These are phyloP conservation scores for Cordyceps pruinosa DNA, from an alignment of 2,329 filamentous ascomycete genomes.

Conservation along the genomic window DNA sequence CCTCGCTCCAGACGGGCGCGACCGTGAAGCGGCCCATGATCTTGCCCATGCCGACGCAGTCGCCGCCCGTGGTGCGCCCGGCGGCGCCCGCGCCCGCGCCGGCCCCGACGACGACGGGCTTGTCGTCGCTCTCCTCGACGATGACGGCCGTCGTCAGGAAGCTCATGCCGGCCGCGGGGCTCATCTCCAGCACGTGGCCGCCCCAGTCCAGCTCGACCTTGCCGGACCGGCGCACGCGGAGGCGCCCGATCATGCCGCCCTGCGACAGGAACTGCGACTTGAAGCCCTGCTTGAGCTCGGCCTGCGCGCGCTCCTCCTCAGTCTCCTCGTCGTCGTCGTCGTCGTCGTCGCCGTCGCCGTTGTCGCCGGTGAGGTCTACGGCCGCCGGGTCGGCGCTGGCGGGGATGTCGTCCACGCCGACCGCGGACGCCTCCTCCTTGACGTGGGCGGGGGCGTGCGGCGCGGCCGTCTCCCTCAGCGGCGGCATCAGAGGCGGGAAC, in stretches of 20 bases:
- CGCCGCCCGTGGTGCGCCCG: conserved; percentile 29
- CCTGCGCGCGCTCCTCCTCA: conserved; percentile 24
- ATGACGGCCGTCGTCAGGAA: conserved; percentile 55
- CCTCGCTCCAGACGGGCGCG: conserved; percentile 51
- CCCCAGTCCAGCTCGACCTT: conserved; percentile 58
- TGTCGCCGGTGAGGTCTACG: conserved; percentile 36
- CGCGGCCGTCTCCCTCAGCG: conserved; percentile 33
- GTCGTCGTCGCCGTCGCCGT: conserved; percentile 18
- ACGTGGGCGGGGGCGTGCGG: conserved; percentile 24
- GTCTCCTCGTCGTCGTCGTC: conserved; percentile 21
- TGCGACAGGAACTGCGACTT: conserved; percentile 36
- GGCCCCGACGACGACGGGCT: conserved; percentile 34
- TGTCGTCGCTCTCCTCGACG: conserved; percentile 50
- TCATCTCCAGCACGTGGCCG: conserved; percentile 47
- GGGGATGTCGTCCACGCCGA: conserved; percentile 30
- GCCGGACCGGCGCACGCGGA: conserved; percentile 55
- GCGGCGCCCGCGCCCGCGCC: conserved; percentile 16
- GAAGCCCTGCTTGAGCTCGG: conserved; percentile 26
- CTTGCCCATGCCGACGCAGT: conserved; percentile 55
- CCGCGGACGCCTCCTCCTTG: conserved; percentile 37
- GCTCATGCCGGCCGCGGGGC: conserved; percentile 43
- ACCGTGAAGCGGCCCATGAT: conserved; percentile 56
- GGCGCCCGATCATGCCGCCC: conserved; percentile 53
- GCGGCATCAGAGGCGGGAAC: conserved; percentile 55
- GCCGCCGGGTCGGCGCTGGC: conserved; percentile 20